Evolutionary conservation across 345 rosid genomes (phyloP).

Genomic region (Gossypium herbaceum): DNA sequence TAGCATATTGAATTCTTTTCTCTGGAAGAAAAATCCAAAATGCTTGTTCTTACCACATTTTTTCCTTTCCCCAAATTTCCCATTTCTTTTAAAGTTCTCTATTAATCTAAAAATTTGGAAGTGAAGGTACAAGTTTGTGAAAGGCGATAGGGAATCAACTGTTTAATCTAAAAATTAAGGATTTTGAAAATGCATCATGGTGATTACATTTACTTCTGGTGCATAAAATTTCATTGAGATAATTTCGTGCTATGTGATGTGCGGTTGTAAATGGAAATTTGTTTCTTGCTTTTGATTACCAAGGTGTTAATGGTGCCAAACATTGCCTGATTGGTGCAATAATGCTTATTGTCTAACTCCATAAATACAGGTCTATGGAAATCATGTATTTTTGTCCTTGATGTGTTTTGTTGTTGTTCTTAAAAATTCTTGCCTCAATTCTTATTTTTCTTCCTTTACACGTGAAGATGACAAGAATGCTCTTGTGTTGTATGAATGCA

Average conservation of each 20-base stretch:
- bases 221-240: not conserved
- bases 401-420: not conserved
- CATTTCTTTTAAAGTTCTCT: not conserved
- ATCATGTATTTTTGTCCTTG: not conserved
- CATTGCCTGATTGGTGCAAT: not conserved
- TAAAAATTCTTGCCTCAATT: not conserved
- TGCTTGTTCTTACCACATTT: not conserved
- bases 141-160: not conserved
- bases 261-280: not conserved
- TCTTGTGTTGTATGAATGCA: not conserved
- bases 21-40: not conserved
- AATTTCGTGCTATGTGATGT: not conserved
- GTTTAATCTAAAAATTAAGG: not conserved
- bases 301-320: not conserved
- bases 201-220: not conserved
- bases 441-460: not conserved
- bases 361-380: not conserved
- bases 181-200: not conserved
- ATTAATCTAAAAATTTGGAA: not conserved
- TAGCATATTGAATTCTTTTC: constrained; percentile 1
- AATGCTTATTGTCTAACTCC: not conserved
- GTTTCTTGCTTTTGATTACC: not conserved
- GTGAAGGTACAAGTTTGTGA: not conserved
- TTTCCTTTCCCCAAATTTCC: not conserved
- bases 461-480: not conserved